These are phyloP conservation scores for Colletotrichum sp. DNA, from an alignment of 2,329 filamentous ascomycete species.

Conservation along the genomic window DNA sequence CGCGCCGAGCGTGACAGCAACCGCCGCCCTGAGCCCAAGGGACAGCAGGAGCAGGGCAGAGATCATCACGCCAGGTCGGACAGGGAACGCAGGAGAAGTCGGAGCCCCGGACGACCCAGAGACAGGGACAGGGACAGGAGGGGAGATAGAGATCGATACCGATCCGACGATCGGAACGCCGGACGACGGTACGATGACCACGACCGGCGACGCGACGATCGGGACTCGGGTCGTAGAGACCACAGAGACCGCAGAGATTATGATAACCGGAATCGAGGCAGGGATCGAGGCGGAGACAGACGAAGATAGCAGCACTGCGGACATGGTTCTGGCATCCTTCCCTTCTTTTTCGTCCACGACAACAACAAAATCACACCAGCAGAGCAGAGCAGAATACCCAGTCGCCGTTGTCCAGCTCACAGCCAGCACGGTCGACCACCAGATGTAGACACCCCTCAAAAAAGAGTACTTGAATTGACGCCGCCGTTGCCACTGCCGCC, in stretches of 20 bases:
- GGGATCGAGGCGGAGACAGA: conserved; percentile 34
- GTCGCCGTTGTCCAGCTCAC: not conserved
- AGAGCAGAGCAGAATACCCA: conserved; percentile 11
- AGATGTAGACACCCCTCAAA: conserved; percentile 3
- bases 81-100: conserved; percentile 44
- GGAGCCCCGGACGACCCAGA: conserved; percentile 35
- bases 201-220: conserved; percentile 24
- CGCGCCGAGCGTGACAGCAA: conserved; percentile 47
- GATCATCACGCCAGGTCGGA: conserved; percentile 17
- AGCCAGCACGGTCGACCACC: not conserved
- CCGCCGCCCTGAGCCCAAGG: conserved; percentile 12
- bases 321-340: not conserved
- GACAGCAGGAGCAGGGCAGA: conserved; percentile 9
- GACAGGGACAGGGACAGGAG: conserved; percentile 7
- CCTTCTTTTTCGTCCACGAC: not conserved
- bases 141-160: conserved; percentile 11
- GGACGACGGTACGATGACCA: conserved; percentile 19
- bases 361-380: not conserved
- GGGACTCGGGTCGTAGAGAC: conserved; percentile 37
- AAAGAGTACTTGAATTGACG: not conserved
- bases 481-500: conserved; percentile 14
- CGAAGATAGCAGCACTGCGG: conserved; percentile 11
- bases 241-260: conserved; percentile 37
- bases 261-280: conserved; percentile 32
- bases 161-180: conserved; percentile 12